Base-by-base conservation (phyloP, 1,139 yeast species). In the Pichia sp. region DNA sequence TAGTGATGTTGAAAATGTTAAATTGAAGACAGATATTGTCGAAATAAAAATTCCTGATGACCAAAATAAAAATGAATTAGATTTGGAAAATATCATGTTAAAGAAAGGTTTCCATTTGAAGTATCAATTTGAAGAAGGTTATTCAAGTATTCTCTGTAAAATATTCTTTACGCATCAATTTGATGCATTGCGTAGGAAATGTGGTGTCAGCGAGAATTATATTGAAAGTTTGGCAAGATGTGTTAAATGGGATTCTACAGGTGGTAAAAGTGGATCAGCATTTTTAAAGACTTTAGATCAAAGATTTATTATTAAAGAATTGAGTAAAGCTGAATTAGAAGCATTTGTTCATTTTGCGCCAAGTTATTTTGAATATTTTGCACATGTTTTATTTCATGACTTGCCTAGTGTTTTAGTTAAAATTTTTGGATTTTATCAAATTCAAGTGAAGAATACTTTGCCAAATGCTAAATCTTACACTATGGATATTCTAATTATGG, bases 321-420 rank as follows among this genome's bases (percentile, higher is more conserved):
- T 94, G 46, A 82, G 96, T 4, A 87, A 85, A 55, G 73, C 85
- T 2, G 99, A 94, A 64, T 69, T 92, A 46, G 98, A 92, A 54
- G 89, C 97, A 23, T 92, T 94, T 69, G 86, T 90, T 30, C 85
- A 85, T 46, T 89, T 94, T 68, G 97, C 98, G 0, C 97, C 98
- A 10, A 87, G 90, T 52, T 94, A 94, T 63, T 92, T 94, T 69
- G 95, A 87, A 64, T 94, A 90, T 63, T 89, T 90, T 80, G 83
- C 96, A 7, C 96, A 92, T 62, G 95, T 96, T 1, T 75, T 90
- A 63, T 94, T 90, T 65, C 96, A 92, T 64, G 95, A 92, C 39
- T 72, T 94, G 55, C 96, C 97, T 0, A 90, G 97, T 0, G 95
- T 92, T 2, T 70, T 94, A 47, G 97, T 96, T 3, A 92, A 94